A percentile compares a stretch with the other conserved stretches of the same genome.
Evolutionary conservation across 805 yeast genomes (phyloP).

Genomic region (Yamadazyma laniorum): DNA sequence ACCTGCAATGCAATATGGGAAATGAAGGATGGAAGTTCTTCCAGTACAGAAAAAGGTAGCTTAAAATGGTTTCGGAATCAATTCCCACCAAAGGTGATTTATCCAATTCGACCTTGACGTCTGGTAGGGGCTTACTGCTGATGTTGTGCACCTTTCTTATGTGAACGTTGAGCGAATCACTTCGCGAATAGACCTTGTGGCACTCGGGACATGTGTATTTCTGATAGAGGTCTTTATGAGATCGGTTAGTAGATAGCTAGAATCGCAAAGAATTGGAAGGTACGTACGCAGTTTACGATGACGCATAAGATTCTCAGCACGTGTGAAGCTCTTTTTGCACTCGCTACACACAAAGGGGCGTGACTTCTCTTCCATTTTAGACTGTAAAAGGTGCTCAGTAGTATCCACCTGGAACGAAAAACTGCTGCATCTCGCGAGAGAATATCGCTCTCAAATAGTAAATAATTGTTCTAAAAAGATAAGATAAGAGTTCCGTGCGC

Average conservation of each 20-base stretch:
- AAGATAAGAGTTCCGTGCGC: slow-evolving; percentile 1
- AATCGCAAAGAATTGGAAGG: not conserved
- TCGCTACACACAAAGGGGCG: not conserved
- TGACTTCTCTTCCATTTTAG: not conserved
- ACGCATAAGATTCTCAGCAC: not conserved
- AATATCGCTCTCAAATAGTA: not conserved
- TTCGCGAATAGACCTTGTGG: not conserved
- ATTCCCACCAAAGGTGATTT: not conserved
- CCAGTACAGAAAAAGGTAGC: not conserved
- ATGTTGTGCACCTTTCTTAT: not conserved
- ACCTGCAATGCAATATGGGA: not conserved
- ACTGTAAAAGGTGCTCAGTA: not conserved
- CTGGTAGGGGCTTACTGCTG: not conserved
- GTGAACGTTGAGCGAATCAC: not conserved
- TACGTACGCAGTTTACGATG: slow-evolving; percentile 2
- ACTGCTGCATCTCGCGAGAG: not conserved
- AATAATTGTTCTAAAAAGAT: not conserved
- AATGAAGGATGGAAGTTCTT: slow-evolving; percentile 1
- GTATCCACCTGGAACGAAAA: not conserved
- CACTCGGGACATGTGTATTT: not conserved
- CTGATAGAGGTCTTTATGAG: not conserved
- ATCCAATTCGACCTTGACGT: not conserved
- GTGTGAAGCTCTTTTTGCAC: not conserved
- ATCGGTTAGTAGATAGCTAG: not conserved
- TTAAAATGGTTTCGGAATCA: not conserved